Base-by-base conservation (phyloP, 2,329 filamentous ascomycete species). In the Hypomyces rosellus region DNA sequence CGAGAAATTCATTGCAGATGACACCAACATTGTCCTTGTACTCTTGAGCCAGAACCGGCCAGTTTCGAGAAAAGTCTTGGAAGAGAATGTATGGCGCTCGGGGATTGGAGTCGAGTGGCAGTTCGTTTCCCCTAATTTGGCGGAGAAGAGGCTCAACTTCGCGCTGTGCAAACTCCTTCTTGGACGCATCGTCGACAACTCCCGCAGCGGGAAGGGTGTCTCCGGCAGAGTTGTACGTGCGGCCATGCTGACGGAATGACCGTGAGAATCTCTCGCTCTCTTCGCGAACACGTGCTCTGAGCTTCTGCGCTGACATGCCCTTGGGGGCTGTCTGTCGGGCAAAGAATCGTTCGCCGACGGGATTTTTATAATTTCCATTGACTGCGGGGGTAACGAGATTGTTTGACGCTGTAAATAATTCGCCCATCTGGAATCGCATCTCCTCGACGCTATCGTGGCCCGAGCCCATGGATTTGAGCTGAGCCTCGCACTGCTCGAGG, bases 321-420 rank as follows among this genome's bases (percentile, higher is more conserved):
- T 72, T 72, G 12, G 74, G 71, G 40, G 69, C 73, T 3, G 73
- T 74, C 11, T 74, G 73, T 8, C 73, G 66, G 6, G 74, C 68
- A 59, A 78, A 78, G 65, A 78, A 78, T 48, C 66, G 69, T 57
- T 75, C 74, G 50, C 73, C 72, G 14, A 75, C 74, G 0, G 75
- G 75, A 52, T 77, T 77, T 66, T 78, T 78, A 69, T 78, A 78
- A 64, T 75, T 76, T 45, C 75, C 75, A 48, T 77, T 74, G 22
- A 77, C 73, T 37, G 75, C 74, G 3, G 75, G 75, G 1, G 74
- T 76, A 36, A 77, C 74, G n/a, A 78, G 69, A 48, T 77, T 75
- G 63, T 76, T 76, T 33, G 73, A 77, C 0, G 70, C 66, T 0
- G 74, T 76, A 53, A 77, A 78, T 5, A 78, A 67, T 56, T 78